Evolutionary conservation across 306 rosid species (phyloP).

Genomic region (Elaeagnus macrophylla): DNA sequence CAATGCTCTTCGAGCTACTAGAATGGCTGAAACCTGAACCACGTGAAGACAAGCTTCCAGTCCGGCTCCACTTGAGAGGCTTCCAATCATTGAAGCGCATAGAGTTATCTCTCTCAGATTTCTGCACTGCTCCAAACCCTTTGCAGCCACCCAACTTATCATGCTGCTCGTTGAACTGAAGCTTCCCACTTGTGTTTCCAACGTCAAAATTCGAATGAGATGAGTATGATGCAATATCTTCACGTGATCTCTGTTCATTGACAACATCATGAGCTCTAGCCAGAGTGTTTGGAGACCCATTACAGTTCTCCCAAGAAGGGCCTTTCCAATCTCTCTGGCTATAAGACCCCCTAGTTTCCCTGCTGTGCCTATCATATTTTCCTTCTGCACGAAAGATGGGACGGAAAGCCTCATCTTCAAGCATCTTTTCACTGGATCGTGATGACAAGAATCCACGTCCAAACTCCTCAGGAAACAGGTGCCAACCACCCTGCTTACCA

Average conservation of each 20-base stretch:
- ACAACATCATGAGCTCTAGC: conserved; percentile 44
- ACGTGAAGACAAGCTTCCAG: conserved; percentile 82
- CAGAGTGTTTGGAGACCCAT: conserved; percentile 37
- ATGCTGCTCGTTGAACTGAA: conserved; percentile 55
- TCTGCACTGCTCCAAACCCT: conserved; percentile 49
- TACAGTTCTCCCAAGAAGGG: conserved; percentile 48
- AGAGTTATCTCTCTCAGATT: conserved; percentile 52
- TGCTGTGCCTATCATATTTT: conserved; percentile 55
- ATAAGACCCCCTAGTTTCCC: conserved; percentile 64
- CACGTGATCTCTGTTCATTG: conserved; percentile 50
- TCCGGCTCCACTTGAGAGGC: conserved; percentile 84
- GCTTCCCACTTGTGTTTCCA: conserved; percentile 60
- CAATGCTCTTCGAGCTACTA: conserved; percentile 60
- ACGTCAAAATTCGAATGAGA: conserved; percentile 47
- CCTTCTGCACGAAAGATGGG: conserved; percentile 61
- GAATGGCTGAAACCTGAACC: conserved; percentile 84
- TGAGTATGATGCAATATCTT: conserved; percentile 40
- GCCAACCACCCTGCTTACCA: conserved; percentile 96
- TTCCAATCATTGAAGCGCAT: conserved; percentile 69
- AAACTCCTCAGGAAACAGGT: conserved; percentile 65
- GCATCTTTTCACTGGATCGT: conserved; percentile 63
- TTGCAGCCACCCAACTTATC: conserved; percentile 53
- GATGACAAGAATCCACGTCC: conserved; percentile 65
- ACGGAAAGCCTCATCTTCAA: conserved; percentile 54
- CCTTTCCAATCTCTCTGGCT: conserved; percentile 66